Base-by-base conservation (phyloP, 129 eudicot species). In the Daucus carota region DNA sequence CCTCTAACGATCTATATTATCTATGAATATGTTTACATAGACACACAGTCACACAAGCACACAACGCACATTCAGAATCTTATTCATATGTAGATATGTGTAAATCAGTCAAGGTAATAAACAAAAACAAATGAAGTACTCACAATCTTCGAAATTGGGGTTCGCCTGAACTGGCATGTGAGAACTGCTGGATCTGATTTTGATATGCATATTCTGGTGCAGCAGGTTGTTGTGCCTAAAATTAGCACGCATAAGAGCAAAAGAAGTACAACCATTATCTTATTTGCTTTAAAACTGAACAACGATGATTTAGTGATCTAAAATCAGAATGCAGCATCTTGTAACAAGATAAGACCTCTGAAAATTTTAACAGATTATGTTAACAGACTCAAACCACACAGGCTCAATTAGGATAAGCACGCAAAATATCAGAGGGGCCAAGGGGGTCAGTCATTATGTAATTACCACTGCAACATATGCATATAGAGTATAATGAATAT, bases 131-230 rank as follows among this genome's bases (percentile, higher is more conserved):
- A 52, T n/a, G 52, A 50, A 67, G 79, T 54, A 82, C 98, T 90
- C 79, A 93, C 98, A 87, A 40, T 84, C 77, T 86, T 22, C 84
- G 87, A 47, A 83, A 83, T 81, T 87, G 92, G 63, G 85, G 84
- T 62, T 79, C 86, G 40, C 75, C 72, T 40, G 90, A 80, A 60
- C 78, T 80, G 68, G 71, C 59, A 76, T 76, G 75, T 11, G 86
- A 62, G 65, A 72, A 75, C 75, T 70, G 86, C 75, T 75, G 88
- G 18, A 72, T 75, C 75, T 54, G 77, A 74, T 72, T 84, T 80
- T 84, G 90, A 87, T 91, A 80, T 4, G 50, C 81, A 80, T 80
- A 82, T 69, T 81, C 81, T 38, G 78, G 75, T 73, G 80, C 60
- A 82, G 81, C 76, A 66, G 81, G 86, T 54, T 75, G 77, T 66